These are phyloP conservation scores for Salmacisia buchloeana DNA, from an alignment of 1,284 basidiomycete species.

Conservation along the genomic window DNA sequence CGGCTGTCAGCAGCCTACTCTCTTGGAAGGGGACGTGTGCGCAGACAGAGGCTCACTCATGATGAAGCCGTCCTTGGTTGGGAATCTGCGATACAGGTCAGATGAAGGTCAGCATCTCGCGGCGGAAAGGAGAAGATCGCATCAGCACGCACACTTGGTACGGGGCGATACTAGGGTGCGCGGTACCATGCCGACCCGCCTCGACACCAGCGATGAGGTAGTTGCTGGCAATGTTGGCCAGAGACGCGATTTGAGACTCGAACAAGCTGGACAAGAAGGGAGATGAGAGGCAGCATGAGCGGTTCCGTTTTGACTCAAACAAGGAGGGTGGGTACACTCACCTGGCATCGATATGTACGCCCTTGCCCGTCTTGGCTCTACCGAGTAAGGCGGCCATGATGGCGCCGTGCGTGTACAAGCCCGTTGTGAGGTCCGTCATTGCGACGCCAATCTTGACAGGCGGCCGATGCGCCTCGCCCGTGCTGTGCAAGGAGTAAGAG, in stretches of 20 bases:
- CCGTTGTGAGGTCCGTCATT: constrained; percentile 82
- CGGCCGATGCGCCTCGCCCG: constrained; percentile 78
- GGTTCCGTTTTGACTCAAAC: constrained; percentile 65
- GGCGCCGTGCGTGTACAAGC: constrained; percentile 86
- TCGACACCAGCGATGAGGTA: constrained; percentile 82
- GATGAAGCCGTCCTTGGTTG: constrained; percentile 78
- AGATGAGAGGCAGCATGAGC: constrained; percentile 2
- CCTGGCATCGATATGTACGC: constrained; percentile 77
- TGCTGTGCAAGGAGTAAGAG: constrained; percentile 55
- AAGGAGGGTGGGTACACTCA: too few relatives aligned
- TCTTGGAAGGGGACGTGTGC: not conserved
- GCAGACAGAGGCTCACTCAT: constrained; percentile 56
- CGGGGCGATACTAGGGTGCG: constrained; percentile 59
- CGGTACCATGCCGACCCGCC: constrained; percentile 80
- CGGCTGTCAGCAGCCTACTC: not conserved
- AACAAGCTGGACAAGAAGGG: constrained; percentile 14
- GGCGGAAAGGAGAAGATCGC: not conserved
- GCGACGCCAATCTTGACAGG: constrained; percentile 76
- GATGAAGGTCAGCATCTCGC: constrained; percentile 51
- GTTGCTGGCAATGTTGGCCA: constrained; percentile 89
- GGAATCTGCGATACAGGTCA: constrained; percentile 65
- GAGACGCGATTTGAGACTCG: constrained; percentile 68
- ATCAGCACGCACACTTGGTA: constrained; percentile 23
- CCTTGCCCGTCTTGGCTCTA: constrained; percentile 74
- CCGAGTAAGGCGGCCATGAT: constrained; percentile 84